Base-by-base conservation (phyloP, 2,329 filamentous ascomycete species). In the Capronia americana region DNA sequence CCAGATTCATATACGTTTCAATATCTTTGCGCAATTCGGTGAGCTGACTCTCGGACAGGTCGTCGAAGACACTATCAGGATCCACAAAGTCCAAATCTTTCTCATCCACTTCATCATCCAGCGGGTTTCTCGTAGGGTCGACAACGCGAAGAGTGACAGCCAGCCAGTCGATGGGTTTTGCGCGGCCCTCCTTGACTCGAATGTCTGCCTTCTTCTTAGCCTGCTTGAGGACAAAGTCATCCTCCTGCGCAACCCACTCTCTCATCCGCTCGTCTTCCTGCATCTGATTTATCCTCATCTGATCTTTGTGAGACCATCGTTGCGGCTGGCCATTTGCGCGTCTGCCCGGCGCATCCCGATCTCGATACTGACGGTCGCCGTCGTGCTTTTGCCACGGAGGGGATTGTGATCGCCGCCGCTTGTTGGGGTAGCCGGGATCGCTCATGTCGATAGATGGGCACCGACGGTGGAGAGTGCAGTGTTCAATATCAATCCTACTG, bases 181-280 rank as follows among this genome's bases (percentile, higher is more conserved):
- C 93, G 72, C 96, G 88, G 11, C 91, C 91, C 78, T 96, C 93
- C 73, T 93, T 92, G 54, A 98, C 93, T 48, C 95, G 90, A 72
- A 99, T 96, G 71, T 93, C 92, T 50, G 95, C 94, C 83, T 97
- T 98, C 83, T 96, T 98, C 84, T 98, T 99, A 55, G 94, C 91
- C 80, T 99, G 95, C 79, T 93, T 93, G 75, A 99, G 83, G 64
- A 98, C 95, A 75, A 99, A 99, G 70, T 90, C 89, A 81, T 99
- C 95, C 78, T 99, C 95, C 73, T 96, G 92, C 60, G 94, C 92
- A 23, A 98, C 92, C 84, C 95, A 99, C 75, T 90, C 86, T 28
- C 88, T 85, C 71, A 89, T 90, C 75, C 92, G 90, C 75, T 93
- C 89, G 73, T 93, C 91, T 75, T 92, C 87, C 65, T 90, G 90